Evolutionary conservation across 441 rosid species (phyloP), one percentile per base, ranked within the genome.

Genomic region (Adansonia madagascariensis): DNA sequence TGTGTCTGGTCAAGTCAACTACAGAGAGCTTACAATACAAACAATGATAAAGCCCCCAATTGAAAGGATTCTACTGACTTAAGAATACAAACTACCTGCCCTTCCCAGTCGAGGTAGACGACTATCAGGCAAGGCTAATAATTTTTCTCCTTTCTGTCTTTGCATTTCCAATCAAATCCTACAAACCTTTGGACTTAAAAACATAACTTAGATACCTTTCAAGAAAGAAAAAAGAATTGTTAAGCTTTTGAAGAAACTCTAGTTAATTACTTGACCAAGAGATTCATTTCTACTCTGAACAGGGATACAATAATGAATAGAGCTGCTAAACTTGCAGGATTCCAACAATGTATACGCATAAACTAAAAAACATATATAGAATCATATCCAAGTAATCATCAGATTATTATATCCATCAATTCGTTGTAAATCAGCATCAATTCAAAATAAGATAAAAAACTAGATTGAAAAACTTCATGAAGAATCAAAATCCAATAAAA

Each of bases 371-470:
- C 35, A 43, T 17, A 17, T 24, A 22, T 17, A 49, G 10, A 49
- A 70, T 24, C 56, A 24, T 27, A 50, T 24, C 24, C 60, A 71
- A 68, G 53, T 12, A 68, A 47, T 46, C 17, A 46, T 46, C 18
- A 47, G 20, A 49, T 49, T 12, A 70, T 70, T 15, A 49, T 14
- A 70, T 24, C 50, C 75, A 71, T 9, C 24, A 71, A 71, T n/a
- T 39, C n/a, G 6, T 2, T 46, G 9, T 44, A 57, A 27, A 69
- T 14, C 47, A 24, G 22, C 14, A 60, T 6, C 15, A 73, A n/a
- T 31, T 31, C 67, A 67, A 15, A 47, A 10, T 8, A 47, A 5
- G 27, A 62, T 12, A 9, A 73, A 18, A 57, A 31, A 1, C 27
- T 5, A 0, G 4, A 72, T 41, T 43, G 20, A 64, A 15, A 15